Percentiles rank a stretch among this genome's conserved stretches.
Conservation (phyloP, 768 basidiomycete species). For the Pisolithus microcarpus region DNA sequence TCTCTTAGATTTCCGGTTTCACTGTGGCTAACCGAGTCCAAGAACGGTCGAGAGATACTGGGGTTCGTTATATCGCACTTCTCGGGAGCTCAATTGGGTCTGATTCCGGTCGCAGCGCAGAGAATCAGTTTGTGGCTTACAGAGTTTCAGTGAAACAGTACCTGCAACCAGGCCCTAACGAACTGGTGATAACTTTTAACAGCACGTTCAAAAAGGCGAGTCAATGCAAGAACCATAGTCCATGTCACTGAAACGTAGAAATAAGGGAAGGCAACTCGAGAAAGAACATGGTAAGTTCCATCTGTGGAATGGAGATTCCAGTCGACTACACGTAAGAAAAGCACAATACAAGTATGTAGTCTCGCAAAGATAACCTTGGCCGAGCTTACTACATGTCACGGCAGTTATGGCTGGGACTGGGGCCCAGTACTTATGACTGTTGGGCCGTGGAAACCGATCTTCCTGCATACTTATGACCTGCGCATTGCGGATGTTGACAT, state of each 20-base stretch:
- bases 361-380: conserved; percentile 4
- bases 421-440: conserved; percentile 81
- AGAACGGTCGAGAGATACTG: conserved; percentile 73
- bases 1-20: neutral
- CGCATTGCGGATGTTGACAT: conserved; percentile 63
- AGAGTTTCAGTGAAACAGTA: conserved; percentile 50
- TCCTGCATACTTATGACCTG: conserved; percentile 57
- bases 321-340: conserved; percentile 85
- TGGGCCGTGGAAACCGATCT: conserved; percentile 83
- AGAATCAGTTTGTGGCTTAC: conserved; percentile 80
- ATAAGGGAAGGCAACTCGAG: conserved; percentile 68
- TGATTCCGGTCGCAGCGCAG: conserved; percentile 37
- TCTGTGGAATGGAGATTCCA: conserved; percentile 89
- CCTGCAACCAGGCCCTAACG: conserved; percentile 53
- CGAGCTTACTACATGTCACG: neutral
- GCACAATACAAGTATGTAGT: conserved; percentile 78
- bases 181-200: conserved; percentile 61
- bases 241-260: neutral
- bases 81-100: neutral
- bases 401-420: conserved; percentile 89
- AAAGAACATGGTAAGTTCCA: conserved; percentile 51
- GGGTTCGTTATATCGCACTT: conserved; percentile 30
- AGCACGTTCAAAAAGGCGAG: conserved; percentile 66
- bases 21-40: neutral
- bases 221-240: neutral